Base-by-base conservation (phyloP, 441 rosid genomes). In the Hura crepitans region DNA sequence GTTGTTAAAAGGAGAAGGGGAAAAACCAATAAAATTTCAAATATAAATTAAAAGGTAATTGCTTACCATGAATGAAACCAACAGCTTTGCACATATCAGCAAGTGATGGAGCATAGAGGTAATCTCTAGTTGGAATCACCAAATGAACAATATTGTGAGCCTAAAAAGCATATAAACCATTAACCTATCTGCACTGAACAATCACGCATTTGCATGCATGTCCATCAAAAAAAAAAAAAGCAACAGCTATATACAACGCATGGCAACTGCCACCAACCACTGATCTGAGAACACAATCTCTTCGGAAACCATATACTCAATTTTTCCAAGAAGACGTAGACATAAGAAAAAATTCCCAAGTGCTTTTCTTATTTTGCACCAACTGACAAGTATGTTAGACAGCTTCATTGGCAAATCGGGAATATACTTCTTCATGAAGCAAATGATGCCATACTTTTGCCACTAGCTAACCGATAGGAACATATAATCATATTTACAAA, bases 121-220 rank as follows among this genome's bases (percentile, higher is more conserved):
- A 93, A 75, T 93, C 97, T 71, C 97, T 85, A 12, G 98, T 89
- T 53, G 96, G 98, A 77, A 89, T 86, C 51, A 88, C 86, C 30
- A 91, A 72, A 71, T 93, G 97, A 31, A 85, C 91, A 77, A 93
- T 93, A 71, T 80, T 84, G 55, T 88, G 74, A 57, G 86, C 90
- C 98, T 93, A 74, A 23, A 62, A 68, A 55, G 39, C 5, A 67
- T 18, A 57, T 37, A 2, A 61, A 64, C 3, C 23, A 30, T 2
- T 7, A 66, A 49, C 8, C 10, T 33, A 53, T 8, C 3, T 23
- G 62, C 27, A 39, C 23, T 39, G 39, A 12, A 22, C 4, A 66
- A n/a, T 22, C 66, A 60, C 47, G 14, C 61, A 17, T 49, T 46
- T 46, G 35, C 30, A 18, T 62, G 13, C 23, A 25, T 14, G 11